A percentile compares a stretch with the other conserved stretches of the same genome.
phyloP scores from a whole-genome alignment of 331 rosid species.

The Malus hybrid region DNA sequence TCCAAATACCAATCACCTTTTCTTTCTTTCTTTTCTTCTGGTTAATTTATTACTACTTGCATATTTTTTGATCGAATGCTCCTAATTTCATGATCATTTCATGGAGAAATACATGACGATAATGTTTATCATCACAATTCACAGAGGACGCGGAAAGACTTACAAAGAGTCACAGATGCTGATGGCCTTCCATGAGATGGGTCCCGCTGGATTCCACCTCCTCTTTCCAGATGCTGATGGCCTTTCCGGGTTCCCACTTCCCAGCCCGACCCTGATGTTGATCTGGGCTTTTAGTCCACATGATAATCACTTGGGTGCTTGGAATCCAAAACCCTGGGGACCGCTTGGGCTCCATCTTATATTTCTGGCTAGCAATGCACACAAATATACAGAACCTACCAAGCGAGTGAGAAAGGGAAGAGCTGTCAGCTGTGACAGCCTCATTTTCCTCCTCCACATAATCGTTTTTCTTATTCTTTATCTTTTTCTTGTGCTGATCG shows the following conservation, averaged over 20 bases:
- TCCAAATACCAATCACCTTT: background rate
- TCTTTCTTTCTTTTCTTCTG: background rate
- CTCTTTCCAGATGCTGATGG: no score
- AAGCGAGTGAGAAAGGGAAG: background rate
- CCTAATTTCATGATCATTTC: background rate
- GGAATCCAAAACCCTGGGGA: slow-evolving; percentile 47
- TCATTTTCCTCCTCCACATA: slow-evolving; percentile 3
- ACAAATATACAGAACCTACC: background rate
- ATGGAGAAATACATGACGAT: background rate
- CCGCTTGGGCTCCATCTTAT: slow-evolving; percentile 3
- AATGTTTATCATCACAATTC: slow-evolving; percentile 10
- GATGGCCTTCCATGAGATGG: background rate
- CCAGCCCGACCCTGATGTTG: no score
- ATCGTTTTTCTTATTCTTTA: background rate
- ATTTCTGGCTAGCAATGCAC: background rate
- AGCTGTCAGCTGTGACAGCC: background rate
- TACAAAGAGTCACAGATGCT: background rate
- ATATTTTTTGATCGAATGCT: no score
- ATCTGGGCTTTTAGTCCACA: background rate
- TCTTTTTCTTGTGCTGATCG: background rate
- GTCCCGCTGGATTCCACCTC: slow-evolving; percentile 1
- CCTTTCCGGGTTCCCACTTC: no score
- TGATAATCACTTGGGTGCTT: background rate
- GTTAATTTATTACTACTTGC: background rate
- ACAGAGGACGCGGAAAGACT: background rate